A percentile compares a stretch with the other conserved stretches of the same genome.
These are phyloP conservation scores for Penicillium sp. DNA, from an alignment of 2,329 filamentous ascomycete species.

Conservation along the genomic window DNA sequence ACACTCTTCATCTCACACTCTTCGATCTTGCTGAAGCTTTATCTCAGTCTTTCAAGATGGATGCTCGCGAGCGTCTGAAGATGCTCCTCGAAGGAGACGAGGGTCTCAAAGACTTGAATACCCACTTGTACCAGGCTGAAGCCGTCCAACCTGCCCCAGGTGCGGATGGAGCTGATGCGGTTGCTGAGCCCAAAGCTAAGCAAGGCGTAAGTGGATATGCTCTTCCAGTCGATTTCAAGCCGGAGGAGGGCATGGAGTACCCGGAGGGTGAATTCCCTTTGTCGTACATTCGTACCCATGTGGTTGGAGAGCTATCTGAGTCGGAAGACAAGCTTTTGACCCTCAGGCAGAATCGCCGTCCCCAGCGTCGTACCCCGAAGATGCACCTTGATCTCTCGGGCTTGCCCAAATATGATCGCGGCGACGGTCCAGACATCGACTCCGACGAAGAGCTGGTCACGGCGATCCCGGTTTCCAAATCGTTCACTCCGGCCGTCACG, in stretches of 20 bases:
- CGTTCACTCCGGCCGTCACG: constrained; percentile 41
- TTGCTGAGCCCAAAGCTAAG: neutral
- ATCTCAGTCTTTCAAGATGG: neutral
- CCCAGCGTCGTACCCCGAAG: neutral
- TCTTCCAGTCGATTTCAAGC: neutral
- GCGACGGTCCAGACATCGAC: neutral
- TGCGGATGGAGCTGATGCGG: neutral
- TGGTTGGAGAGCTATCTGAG: neutral
- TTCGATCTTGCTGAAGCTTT: neutral
- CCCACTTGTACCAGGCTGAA: neutral
- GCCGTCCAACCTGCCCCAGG: neutral
- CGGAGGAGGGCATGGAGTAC: neutral
- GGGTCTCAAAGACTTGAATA: neutral
- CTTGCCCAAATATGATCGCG: neutral
- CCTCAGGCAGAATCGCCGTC: neutral
- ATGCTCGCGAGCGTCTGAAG: neutral
- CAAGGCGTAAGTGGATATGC: constrained; percentile 3
- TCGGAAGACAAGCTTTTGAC: constrained; percentile 1
- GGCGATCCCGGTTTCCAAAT: constrained; percentile 8
- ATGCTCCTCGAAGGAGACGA: neutral
- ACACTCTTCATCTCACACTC: neutral
- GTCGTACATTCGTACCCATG: constrained; percentile 3
- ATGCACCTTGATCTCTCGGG: neutral
- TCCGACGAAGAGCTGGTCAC: neutral
- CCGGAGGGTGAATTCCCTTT: neutral